Evolutionary conservation across 495 filamentous ascomycete genomes (phyloP).

Genomic region (Penicillium longicatenatum): DNA sequence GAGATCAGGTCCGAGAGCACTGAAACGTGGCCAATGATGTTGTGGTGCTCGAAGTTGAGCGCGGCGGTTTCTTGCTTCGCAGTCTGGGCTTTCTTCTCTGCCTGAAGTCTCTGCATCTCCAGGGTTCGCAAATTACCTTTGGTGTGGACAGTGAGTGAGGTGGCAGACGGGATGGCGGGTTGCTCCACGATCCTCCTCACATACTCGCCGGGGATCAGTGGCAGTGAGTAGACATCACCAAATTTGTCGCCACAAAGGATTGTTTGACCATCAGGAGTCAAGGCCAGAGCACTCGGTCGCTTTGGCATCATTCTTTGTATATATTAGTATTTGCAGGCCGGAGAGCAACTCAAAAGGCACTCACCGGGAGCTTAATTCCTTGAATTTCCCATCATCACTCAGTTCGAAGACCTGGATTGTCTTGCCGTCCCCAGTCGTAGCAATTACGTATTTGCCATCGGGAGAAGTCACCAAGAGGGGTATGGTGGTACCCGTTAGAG

Average conservation of each 20-base stretch:
- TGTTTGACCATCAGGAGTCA: slow-evolving; percentile 65
- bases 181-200: slow-evolving; percentile 20
- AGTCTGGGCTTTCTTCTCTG: slow-evolving; percentile 32
- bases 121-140: slow-evolving; percentile 73
- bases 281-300: slow-evolving; percentile 71
- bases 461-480: slow-evolving; percentile 58
- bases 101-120: slow-evolving; percentile 65
- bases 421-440: slow-evolving; percentile 87
- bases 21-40: slow-evolving; percentile 90
- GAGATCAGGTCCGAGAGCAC: slow-evolving; percentile 77
- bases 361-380: slow-evolving; percentile 73
- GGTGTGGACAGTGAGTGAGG: slow-evolving; percentile 78
- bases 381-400: slow-evolving; percentile 58
- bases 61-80: slow-evolving; percentile 44
- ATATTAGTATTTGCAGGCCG: slow-evolving; percentile 18
- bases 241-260: slow-evolving; percentile 91
- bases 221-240: slow-evolving; percentile 91
- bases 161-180: slow-evolving; percentile 62
- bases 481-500: slow-evolving; percentile 49
- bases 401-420: slow-evolving; percentile 78
- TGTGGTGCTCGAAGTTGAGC: slow-evolving; percentile 65
- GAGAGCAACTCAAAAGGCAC: slow-evolving; percentile 7
- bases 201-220: slow-evolving; percentile 59
- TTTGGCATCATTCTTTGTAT: slow-evolving; percentile 78
- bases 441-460: slow-evolving; percentile 67